These are phyloP conservation scores for Claviceps monticola DNA, from an alignment of 2,329 filamentous ascomycete species.

Conservation along the genomic window DNA sequence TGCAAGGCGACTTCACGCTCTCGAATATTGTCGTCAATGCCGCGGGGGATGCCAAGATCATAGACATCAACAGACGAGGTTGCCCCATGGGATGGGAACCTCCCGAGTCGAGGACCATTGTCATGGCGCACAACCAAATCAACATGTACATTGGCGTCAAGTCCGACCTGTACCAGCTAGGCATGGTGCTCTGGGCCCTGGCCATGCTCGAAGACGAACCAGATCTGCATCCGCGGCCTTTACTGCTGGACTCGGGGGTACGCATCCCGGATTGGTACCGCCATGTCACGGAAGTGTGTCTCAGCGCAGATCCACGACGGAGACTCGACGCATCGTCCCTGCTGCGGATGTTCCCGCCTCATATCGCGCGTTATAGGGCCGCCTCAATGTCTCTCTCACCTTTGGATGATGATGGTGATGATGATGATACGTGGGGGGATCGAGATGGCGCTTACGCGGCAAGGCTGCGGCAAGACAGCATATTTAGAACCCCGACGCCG, in stretches of 20 bases:
- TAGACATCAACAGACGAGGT: conserved; percentile 95
- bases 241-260: conserved; percentile 42
- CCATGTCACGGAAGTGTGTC: conserved; percentile 59
- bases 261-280: conserved; percentile 70
- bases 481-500: conserved; percentile 27
- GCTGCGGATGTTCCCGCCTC: conserved; percentile 49
- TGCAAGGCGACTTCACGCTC: conserved; percentile 93
- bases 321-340: conserved; percentile 62
- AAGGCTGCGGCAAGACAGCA: conserved; percentile 17
- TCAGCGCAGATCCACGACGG: conserved; percentile 58
- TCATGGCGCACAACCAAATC: conserved; percentile 78
- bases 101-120: conserved; percentile 73
- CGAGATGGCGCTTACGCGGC: conserved; percentile 22
- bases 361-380: conserved; percentile 5
- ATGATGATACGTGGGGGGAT: conserved; percentile 15
- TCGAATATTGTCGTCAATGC: conserved; percentile 93
- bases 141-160: conserved; percentile 98
- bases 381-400: conserved; percentile 19
- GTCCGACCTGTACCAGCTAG: conserved; percentile 87
- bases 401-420: conserved; percentile 25
- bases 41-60: conserved; percentile 80
- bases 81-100: conserved; percentile 97
- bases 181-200: conserved; percentile 92
- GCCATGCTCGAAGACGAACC: conserved; percentile 83
- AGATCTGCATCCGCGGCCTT: conserved; percentile 60